Evolutionary conservation across 2,329 filamentous ascomycete species (phyloP).

Genomic region (Pyrenochaeta sp.): DNA sequence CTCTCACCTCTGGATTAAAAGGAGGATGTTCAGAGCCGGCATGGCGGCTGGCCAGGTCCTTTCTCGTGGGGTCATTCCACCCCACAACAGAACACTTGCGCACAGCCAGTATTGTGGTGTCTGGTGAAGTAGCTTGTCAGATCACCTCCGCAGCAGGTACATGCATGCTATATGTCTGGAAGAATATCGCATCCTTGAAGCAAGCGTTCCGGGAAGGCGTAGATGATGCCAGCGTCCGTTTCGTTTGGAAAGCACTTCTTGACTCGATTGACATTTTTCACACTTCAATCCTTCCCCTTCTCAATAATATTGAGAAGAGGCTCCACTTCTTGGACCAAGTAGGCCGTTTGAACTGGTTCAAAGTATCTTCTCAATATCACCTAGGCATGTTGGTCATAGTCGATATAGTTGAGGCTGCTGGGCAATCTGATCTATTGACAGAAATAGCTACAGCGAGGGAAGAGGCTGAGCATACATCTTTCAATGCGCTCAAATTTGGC

Average conservation of each 20-base stretch:
- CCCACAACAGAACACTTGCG: background rate
- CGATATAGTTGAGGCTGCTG: conserved; percentile 12
- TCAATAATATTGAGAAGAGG: too few relatives aligned
- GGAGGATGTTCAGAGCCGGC: conserved; percentile 16
- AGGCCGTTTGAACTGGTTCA: conserved; percentile 9
- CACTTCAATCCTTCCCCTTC: too few relatives aligned
- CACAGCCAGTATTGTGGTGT: background rate
- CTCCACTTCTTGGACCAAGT: conserved; percentile 3
- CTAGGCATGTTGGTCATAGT: conserved; percentile 15
- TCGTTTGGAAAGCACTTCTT: too few relatives aligned
- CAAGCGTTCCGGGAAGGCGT: conserved; percentile 19
- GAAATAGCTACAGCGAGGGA: conserved; percentile 1
- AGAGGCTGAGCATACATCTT: conserved; percentile 15
- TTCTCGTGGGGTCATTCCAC: conserved; percentile 13
- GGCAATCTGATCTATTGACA: conserved; percentile 12
- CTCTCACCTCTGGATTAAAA: conserved; percentile 17
- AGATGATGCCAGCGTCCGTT: conserved; percentile 6
- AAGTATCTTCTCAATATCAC: conserved; percentile 12
- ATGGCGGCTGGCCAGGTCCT: conserved; percentile 13
- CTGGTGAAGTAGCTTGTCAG: conserved; percentile 9
- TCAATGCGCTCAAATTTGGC: conserved; percentile 18
- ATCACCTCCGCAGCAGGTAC: conserved; percentile 11
- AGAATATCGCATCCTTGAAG: conserved; percentile 18
- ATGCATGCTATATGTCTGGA: conserved; percentile 15
- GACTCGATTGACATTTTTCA: too few relatives aligned